These are phyloP conservation scores for Kitagawia praeruptora DNA, from an alignment of 129 eudicot genomes.

Conservation along the genomic window DNA sequence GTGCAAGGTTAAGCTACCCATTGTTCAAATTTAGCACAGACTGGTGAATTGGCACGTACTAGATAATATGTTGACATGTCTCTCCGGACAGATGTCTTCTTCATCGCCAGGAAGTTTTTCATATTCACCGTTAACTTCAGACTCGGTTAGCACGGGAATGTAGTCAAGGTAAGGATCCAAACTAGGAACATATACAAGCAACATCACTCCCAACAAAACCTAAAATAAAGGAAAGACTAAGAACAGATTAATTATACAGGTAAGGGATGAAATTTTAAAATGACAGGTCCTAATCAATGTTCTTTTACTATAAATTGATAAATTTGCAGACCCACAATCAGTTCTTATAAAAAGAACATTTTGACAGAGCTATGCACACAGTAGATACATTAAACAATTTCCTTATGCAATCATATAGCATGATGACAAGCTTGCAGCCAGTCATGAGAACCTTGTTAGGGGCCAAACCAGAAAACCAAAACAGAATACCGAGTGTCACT, in stretches of 20 bases:
- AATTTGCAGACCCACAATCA: not conserved
- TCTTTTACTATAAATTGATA: not conserved
- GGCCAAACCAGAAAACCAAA: not conserved
- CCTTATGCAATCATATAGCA: not conserved
- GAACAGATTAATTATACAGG: not conserved
- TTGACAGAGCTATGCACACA: not conserved
- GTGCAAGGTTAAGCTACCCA: not conserved
- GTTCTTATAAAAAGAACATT: not conserved
- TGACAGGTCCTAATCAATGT: not conserved
- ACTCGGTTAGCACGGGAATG: constrained; percentile 37
- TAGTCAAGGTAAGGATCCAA: constrained; percentile 70
- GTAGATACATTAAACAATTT: not conserved
- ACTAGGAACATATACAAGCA: constrained; percentile 44
- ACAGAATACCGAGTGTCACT: not conserved
- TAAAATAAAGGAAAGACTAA: constrained; percentile 14
- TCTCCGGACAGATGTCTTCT: constrained; percentile 76
- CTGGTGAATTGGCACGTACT: constrained; percentile 37
- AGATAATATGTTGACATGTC: constrained; percentile 60
- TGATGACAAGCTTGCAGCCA: not conserved
- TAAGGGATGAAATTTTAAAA: not conserved
- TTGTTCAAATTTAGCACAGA: not conserved
- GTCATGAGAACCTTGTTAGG: not conserved
- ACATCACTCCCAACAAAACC: constrained; percentile 58
- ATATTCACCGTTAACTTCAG: constrained; percentile 36
- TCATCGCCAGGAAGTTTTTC: constrained; percentile 52